Evolutionary conservation across 768 basidiomycete species (phyloP), one percentile per base, ranked within the genome.

Genomic region (Hirschioporus abietinus): DNA sequence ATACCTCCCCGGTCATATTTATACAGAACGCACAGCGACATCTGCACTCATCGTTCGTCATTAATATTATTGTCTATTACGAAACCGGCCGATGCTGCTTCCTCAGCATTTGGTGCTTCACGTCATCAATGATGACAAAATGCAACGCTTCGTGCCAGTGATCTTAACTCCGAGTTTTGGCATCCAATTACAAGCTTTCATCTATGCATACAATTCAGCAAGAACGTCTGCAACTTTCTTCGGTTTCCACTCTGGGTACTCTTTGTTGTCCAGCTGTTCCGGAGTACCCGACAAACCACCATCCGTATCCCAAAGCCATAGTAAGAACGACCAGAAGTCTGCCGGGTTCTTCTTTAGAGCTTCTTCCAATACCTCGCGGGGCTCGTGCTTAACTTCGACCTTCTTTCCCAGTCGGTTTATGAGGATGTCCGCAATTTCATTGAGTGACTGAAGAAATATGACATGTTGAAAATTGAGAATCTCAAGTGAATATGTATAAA

Each of bases 211-310:
- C 35, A 36, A 36, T 36, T 36, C 35, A 15, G 66, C 68, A 23
- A 81, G 74, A 18, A 65, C 34, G 52, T 70, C 65, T 7, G 60
- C 30, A 23, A 66, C 42, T 17, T 57, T 24, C 42, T 68, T 69
- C 17, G 69, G 69, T 26, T 70, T 70, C 69, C 69, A 70, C 18
- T 66, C 68, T 12, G 68, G 69, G 62, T 69, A 70, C 57, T 58
- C 65, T 30, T 59, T 35, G 58, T 42, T 3, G 35, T 7, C 9
- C 64, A 35, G n/a, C 63, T 63, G 24, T 6, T 63, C 63, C 10
- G 7, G 25, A 7, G 25, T 35, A 10, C 24, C 69, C 24, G 66
- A 60, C 35, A 69, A 52, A 8, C 68, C 69, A 17, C 64, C 69
- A 9, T 65, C 63, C 26, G 24, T 24, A 10, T 65, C 69, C 69